Percentiles rank a stretch among this genome's conserved stretches.
These are phyloP conservation scores for Omphalea diandra DNA, from an alignment of 441 rosid species.

Conservation along the genomic window DNA sequence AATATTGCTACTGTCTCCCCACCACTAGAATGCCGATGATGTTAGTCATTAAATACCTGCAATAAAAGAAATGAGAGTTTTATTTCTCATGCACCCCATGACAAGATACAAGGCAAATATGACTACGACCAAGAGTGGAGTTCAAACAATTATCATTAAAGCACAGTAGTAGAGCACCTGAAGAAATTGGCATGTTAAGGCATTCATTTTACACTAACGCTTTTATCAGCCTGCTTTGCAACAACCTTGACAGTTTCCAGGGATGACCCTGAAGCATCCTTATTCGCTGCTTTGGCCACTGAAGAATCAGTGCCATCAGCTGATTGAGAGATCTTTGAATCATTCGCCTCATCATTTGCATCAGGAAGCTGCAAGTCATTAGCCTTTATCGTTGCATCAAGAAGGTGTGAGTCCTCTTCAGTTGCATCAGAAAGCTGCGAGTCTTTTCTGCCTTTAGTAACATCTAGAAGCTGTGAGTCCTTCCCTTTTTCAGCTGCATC, in stretches of 20 bases:
- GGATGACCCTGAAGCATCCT: conserved; percentile 32
- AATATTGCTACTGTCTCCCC: not conserved
- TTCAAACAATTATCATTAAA: not conserved
- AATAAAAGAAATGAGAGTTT: not conserved
- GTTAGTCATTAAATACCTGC: conserved; percentile 6
- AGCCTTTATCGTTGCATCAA: not conserved
- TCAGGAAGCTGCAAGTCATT: conserved; percentile 9
- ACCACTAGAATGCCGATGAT: not conserved
- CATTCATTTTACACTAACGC: conserved; percentile 24
- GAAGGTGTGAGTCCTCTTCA: conserved; percentile 9
- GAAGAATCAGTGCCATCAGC: conserved; percentile 30
- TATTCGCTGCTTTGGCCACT: conserved; percentile 27
- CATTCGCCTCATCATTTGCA: conserved; percentile 7
- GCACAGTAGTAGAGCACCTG: conserved; percentile 26
- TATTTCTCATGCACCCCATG: not conserved
- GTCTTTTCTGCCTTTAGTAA: not conserved
- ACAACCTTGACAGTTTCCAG: conserved; percentile 30
- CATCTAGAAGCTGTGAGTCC: conserved; percentile 5
- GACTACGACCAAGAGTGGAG: not conserved
- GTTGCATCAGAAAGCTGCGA: not conserved
- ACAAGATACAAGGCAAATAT: not conserved
- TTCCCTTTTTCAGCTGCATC: conserved; percentile 8
- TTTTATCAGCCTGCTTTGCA: conserved; percentile 29
- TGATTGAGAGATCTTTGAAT: conserved; percentile 22
- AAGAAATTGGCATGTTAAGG: conserved; percentile 13